These are phyloP conservation scores for Ustilago hordei DNA, from an alignment of 1,284 basidiomycete genomes.

Conservation along the genomic window DNA sequence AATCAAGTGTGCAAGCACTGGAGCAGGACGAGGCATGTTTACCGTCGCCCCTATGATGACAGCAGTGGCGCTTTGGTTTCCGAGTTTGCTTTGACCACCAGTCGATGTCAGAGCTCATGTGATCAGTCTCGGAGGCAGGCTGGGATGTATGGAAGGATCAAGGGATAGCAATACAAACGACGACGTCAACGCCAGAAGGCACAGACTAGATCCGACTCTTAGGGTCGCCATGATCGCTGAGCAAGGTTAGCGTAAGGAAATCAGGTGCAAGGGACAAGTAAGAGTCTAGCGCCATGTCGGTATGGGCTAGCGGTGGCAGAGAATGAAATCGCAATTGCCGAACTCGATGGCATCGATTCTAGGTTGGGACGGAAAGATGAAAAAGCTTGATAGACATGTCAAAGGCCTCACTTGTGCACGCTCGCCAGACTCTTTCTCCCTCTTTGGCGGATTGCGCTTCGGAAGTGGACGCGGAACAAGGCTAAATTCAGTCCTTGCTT, in stretches of 20 bases:
- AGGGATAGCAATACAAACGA: too few species aligned
- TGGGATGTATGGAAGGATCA: too few species aligned
- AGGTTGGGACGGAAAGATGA: neutral
- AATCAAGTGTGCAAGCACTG: neutral
- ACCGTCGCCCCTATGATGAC: neutral
- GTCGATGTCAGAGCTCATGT: neutral
- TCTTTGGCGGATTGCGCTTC: neutral
- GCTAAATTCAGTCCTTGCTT: neutral
- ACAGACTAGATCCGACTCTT: too few species aligned
- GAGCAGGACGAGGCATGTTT: neutral
- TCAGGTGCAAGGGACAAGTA: neutral
- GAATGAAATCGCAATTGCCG: neutral
- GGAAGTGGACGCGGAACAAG: neutral
- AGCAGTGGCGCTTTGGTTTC: neutral
- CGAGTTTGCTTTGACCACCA: neutral
- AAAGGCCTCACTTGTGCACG: neutral
- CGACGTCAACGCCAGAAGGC: too few species aligned
- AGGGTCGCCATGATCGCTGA: too few species aligned
- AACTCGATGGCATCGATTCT: neutral
- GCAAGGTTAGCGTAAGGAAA: neutral
- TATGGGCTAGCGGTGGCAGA: neutral
- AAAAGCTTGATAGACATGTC: neutral
- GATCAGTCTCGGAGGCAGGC: neutral
- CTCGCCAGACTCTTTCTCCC: neutral
- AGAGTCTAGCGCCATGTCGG: neutral